Conservation (phyloP, 2,329 filamentous ascomycete genomes). For the Aspergillus sp. region DNA sequence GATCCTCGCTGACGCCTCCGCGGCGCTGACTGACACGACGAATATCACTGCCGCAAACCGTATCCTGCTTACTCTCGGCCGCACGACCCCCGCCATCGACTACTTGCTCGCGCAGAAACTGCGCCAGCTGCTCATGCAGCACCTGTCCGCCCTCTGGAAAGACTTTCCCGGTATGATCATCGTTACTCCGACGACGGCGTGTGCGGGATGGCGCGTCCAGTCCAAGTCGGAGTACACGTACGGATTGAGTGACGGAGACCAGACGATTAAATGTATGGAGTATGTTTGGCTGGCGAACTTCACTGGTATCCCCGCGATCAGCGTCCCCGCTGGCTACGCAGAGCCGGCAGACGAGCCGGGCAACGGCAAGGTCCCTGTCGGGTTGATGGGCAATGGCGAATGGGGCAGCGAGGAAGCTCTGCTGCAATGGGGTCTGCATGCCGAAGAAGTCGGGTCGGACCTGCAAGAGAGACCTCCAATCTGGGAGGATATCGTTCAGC, state of each 20-base stretch:
- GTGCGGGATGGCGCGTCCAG: conserved; percentile 66
- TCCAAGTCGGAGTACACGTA: conserved; percentile 55
- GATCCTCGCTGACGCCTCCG: conserved; percentile 66
- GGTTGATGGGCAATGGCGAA: conserved; percentile 57
- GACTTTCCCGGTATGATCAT: conserved; percentile 70
- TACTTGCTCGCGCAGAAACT: conserved; percentile 68
- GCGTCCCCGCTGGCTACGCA: conserved; percentile 68
- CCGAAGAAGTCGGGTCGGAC: conserved; percentile 42
- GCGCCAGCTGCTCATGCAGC: conserved; percentile 69
- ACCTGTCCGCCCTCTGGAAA: conserved; percentile 66
- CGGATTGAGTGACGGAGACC: conserved; percentile 69
- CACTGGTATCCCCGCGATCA: conserved; percentile 68
- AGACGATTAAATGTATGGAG: conserved; percentile 68
- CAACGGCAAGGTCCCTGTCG: conserved; percentile 49
- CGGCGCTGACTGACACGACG: conserved; percentile 35
- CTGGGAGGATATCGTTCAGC: conserved; percentile 49
- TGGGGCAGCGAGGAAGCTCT: conserved; percentile 54
- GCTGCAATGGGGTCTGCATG: conserved; percentile 50
- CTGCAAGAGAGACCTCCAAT: conserved; percentile 32
- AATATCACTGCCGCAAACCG: conserved; percentile 37
- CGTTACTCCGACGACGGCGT: conserved; percentile 70
- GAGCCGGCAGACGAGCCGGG: conserved; percentile 22
- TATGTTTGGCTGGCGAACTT: conserved; percentile 80
- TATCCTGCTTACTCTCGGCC: conserved; percentile 61
- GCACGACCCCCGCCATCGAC: conserved; percentile 62